Evolutionary conservation across 2,329 filamentous ascomycete species (phyloP).

Genomic region (Colletotrichum brevisporum): DNA sequence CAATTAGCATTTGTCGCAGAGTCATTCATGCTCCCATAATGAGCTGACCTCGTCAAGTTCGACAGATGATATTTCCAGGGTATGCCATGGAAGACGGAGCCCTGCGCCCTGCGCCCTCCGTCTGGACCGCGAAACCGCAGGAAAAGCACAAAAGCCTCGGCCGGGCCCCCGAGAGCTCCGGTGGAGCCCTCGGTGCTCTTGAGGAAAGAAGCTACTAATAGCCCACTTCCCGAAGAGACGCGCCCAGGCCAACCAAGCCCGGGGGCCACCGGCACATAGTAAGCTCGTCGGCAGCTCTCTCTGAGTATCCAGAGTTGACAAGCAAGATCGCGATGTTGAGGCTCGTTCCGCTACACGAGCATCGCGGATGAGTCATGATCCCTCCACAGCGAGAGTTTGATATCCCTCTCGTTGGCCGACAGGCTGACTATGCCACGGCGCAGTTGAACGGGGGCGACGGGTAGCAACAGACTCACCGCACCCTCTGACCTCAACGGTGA

Average conservation of each 20-base stretch:
- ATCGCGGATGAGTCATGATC: conserved; percentile 32
- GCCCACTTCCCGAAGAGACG: conserved; percentile 12
- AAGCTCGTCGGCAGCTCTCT: conserved; percentile 16
- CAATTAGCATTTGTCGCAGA: conserved; percentile 12
- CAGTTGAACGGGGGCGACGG: background rate
- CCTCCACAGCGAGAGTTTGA: conserved; percentile 12
- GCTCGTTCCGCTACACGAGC: background rate
- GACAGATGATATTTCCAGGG: conserved; percentile 11
- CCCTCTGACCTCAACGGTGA: background rate
- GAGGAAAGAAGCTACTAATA: conserved; percentile 25
- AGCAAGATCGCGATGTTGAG: no score
- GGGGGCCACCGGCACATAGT: conserved; percentile 13
- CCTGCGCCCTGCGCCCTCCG: background rate
- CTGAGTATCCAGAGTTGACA: background rate
- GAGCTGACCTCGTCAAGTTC: background rate
- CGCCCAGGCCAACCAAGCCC: background rate
- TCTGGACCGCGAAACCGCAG: conserved; percentile 1
- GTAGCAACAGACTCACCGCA: background rate
- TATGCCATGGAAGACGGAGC: background rate
- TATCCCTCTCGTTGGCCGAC: background rate
- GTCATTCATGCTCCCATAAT: conserved; percentile 1
- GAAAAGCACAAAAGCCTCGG: conserved; percentile 12
- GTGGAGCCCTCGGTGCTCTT: conserved; percentile 15
- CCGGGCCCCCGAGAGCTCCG: conserved; percentile 20
- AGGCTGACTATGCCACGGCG: conserved; percentile 4